These are phyloP conservation scores for Boletus sp. DNA, from an alignment of 1,284 basidiomycete species.

Conservation along the genomic window DNA sequence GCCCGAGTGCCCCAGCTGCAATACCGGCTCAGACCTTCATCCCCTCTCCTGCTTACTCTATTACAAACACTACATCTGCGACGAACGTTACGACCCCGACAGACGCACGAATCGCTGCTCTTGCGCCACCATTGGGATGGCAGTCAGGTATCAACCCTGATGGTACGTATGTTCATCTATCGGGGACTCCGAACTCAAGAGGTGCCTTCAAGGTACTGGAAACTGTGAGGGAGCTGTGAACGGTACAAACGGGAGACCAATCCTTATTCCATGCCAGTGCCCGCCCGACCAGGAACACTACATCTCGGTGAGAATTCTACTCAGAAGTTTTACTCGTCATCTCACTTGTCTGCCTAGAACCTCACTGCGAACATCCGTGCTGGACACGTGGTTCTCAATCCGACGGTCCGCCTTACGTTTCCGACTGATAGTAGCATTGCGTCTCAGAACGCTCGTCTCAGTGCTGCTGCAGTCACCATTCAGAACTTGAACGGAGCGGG, in stretches of 20 bases:
- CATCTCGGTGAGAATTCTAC: constrained; percentile 37
- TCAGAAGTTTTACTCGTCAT: background rate
- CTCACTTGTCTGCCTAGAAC: constrained; percentile 30
- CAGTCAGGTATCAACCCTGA: constrained; percentile 50
- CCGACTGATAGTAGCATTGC: constrained; percentile 52
- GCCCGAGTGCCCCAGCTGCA: background rate
- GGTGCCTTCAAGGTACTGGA: constrained; percentile 30
- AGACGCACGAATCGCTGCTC: constrained; percentile 26
- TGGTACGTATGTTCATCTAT: constrained; percentile 31
- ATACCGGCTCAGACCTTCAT: background rate
- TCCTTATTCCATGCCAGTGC: constrained; percentile 60
- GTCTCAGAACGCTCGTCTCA: constrained; percentile 50
- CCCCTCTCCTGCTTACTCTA: background rate
- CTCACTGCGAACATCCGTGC: constrained; percentile 57
- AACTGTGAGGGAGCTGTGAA: constrained; percentile 57
- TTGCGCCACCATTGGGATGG: constrained; percentile 52
- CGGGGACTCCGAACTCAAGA: background rate
- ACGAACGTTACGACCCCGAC: constrained; percentile 16
- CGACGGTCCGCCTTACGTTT: constrained; percentile 50
- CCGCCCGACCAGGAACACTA: constrained; percentile 52
- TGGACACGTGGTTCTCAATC: constrained; percentile 60
- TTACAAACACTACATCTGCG: constrained; percentile 2
- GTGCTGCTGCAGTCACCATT: constrained; percentile 46
- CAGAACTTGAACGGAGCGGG: constrained; percentile 54
- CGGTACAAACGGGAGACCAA: constrained; percentile 44